phyloP scores from a whole-genome alignment of 2,329 filamentous ascomycete species.

The Aspergillus brasiliensis region DNA sequence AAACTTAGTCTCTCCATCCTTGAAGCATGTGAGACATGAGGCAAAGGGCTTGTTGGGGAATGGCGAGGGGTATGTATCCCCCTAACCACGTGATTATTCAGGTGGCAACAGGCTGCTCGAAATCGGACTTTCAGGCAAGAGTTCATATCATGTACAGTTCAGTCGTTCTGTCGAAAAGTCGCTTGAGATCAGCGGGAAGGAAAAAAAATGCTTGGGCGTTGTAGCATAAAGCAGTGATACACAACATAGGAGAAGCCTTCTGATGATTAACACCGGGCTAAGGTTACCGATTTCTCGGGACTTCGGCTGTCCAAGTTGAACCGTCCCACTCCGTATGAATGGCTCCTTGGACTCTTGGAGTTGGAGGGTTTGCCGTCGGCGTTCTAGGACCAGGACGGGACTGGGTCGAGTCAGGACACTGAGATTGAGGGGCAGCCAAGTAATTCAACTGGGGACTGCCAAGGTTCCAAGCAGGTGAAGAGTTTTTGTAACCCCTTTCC shows the following conservation, averaged over 20 bases:
- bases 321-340: neutral
- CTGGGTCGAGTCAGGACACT: neutral
- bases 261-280: neutral
- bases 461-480: neutral
- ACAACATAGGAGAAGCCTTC: neutral
- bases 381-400: neutral
- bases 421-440: neutral
- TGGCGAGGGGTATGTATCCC: too few species aligned
- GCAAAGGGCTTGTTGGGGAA: too few species aligned
- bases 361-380: neutral
- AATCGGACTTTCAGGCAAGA: too few species aligned
- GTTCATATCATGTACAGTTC: too few species aligned
- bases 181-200: too few species aligned
- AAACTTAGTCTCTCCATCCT: too few species aligned
- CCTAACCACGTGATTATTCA: too few species aligned
- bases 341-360: neutral
- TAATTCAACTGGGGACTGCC: neutral
- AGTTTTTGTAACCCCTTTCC: neutral
- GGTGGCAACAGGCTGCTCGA: too few species aligned
- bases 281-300: neutral
- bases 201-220: neutral
- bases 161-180: too few species aligned
- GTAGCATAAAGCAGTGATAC: neutral
- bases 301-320: neutral
- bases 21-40: too few species aligned